Base-by-base conservation (phyloP, 2,329 filamentous ascomycete genomes). In the Alternaria brassicae region DNA sequence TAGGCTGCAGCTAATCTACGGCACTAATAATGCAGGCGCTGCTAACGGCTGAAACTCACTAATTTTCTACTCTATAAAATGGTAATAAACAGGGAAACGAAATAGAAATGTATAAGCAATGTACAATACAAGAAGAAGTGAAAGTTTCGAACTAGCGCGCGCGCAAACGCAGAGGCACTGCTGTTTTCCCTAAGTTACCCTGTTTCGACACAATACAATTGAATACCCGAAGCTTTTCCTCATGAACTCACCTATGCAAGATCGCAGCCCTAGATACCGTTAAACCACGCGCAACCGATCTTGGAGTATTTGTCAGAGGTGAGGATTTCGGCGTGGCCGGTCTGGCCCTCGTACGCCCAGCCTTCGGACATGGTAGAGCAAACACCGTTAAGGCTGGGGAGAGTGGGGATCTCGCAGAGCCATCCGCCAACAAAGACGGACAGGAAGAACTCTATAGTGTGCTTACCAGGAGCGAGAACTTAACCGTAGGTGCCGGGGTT, bases 381-480 rank as follows among this genome's bases (percentile, higher is more conserved):
- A 59, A 70, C 57, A 34, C 65, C 67, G 51, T 69, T 60, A 32
- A 75, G 62, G 47, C 71, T 71, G 23, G 66, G 55, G 19, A 71
- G 62, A 34, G 53, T 54, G 53, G 74, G 66, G 19, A 67, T 64
- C 66, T 76, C 74, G 72, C 74, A 76, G 51, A 76, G 72, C 74
- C 74, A 76, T 50, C 71, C 73, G 25, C 74, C 74, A n/a, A 75
- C 69, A 58, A 74, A 75, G 59, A 73, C 70, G 53, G 64, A 45
- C 57, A 68, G 56, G 65, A 76, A 76, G 34, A 68, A 61, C 15
- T 66, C 58, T 7, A 53, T 52, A 25, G 37, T 28, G 6, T 9
- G 17, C 13, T 63, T 44, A n/a, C 70, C 72, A 23, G 71, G 70
- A 23, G 72, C 72, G 23, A 75, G 73, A 30, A 71, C 70, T 65